Base-by-base conservation (phyloP, 1,284 basidiomycete species). In the Meira miltonrushii region DNA sequence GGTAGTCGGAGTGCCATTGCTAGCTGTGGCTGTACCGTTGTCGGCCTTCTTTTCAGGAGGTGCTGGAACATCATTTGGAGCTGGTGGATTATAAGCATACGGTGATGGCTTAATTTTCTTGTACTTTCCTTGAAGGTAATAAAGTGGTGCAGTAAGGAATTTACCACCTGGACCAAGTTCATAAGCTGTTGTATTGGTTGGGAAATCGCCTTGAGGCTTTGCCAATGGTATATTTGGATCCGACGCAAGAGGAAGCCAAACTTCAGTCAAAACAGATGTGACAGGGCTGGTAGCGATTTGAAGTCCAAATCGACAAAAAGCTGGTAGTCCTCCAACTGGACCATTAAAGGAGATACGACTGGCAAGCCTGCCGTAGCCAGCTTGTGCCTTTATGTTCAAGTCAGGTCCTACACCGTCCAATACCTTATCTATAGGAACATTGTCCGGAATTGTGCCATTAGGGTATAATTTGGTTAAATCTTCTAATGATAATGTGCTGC, bases 251-350 rank as follows among this genome's bases (percentile, higher is more conserved):
- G 46, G 64, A 2, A 66, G 23, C 64, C 64, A 66, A 11, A 64
- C 64, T 39, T 66, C 64, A 11, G 50, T 50, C 10, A 64, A 53
- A 28, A 58, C 62, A 19, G 37, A 13, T 0, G 64, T 66, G 7
- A 64, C 2, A n/a, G 28, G 7, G 44, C 43, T 50, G 1, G 64
- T 64, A 11, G 28, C 15, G 38, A 64, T 57, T 39, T 40, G 44
- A 39, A 48, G 55, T 2, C 62, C 64, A 44, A 61, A 64, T 12
- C 64, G 58, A 41, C 64, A 66, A 44, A 66, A 66, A 17, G 62
- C 59, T 2, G 64, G 64, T 23, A 66, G 41, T 9, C 55, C 55
- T n/a, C 64, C 64, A 6, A 59, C 57, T 1, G 64, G 64, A 2
- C 61, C 58, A 25, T 60, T 40, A 25, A 25, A 41, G 7, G 43